Percentiles rank a stretch among this genome's conserved stretches.
Evolutionary conservation across 2,329 filamentous ascomycete species (phyloP).

Genomic region (Stagonosporopsis vannaccii): DNA sequence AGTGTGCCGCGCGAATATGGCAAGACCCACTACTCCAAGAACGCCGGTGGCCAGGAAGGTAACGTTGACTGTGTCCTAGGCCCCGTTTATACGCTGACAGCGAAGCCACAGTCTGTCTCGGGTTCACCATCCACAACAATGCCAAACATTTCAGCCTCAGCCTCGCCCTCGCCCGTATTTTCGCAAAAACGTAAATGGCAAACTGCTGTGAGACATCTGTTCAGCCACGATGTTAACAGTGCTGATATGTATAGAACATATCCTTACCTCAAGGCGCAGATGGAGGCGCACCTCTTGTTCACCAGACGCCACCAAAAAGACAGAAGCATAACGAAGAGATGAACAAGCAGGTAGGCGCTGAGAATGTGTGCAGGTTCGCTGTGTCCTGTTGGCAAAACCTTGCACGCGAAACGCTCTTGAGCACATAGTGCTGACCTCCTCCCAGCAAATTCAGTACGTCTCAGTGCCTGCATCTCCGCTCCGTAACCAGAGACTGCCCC

Average conservation of each 20-base stretch:
- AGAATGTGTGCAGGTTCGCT: background rate
- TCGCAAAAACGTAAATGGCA: constrained; percentile 20
- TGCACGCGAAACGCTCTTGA: background rate
- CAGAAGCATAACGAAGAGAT: constrained; percentile 1
- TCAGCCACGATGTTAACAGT: too few relatives aligned
- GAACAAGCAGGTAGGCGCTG: constrained; percentile 5
- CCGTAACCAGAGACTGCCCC: background rate
- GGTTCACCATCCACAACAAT: background rate
- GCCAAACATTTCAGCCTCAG: background rate
- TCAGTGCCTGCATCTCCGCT: background rate
- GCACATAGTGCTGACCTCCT: background rate
- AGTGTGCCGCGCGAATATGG: constrained; percentile 5
- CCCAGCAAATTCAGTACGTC: background rate
- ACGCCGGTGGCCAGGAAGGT: constrained; percentile 21
- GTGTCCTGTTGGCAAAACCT: background rate
- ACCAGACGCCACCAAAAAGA: constrained; percentile 5
- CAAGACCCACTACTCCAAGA: constrained; percentile 1
- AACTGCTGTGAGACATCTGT: constrained; percentile 9
- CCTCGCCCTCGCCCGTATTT: background rate
- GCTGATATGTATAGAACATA: constrained; percentile 2
- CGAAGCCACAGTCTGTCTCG: background rate
- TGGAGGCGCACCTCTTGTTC: background rate
- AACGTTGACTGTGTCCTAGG: background rate
- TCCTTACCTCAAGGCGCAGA: background rate
- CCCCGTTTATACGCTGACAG: background rate